Evolutionary conservation across 169 alveolate species (phyloP), one percentile per base, ranked within the genome.

Genomic region (Plasmodium fragile): DNA sequence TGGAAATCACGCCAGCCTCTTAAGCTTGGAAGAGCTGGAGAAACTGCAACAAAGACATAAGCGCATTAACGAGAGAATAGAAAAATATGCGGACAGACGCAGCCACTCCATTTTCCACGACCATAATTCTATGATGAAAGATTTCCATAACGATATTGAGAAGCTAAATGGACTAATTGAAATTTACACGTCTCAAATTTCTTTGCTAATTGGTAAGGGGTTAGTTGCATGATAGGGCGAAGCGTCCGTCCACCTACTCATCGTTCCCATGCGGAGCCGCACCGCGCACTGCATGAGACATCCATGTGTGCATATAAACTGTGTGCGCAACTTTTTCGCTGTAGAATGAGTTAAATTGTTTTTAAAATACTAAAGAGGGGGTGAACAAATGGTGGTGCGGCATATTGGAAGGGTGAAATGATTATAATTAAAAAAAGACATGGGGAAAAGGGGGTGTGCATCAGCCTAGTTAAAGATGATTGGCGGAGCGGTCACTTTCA

Each of bases 141-240:
- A 73, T 53, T 72, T 84, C 49, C 78, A 45, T 22, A 49, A 34
- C 32, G 93, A 73, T 43, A 72, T 72, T 72, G 18, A 75, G 43
- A 72, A 84, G 28, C 28, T 73, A 28, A 75, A 73, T 75, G 28
- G 16, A 18, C 30, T 69, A 77, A 49, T 75, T 73, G 93, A 84
- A 73, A 34, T 84, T 8, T 84, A 73, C 32, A 84, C 93, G 3
- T 49, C 71, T 11, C 93, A 84, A 53, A 84, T 84, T 28, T 73
- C 75, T 73, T 84, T 84, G 80, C 80, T 84, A 84, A 55, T 84
- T n/a, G 55, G 78, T 55, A 84, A 52, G 22, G 81, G 72, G 28
- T n/a, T 84, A 32, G 41, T 25, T 28, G 75, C 75, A 65, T 65
- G 36, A 65, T 65, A 34, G 75, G 75, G 39, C 4, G 75, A 65